Base-by-base conservation (phyloP, 108 stramenopile genomes). In the Nitzschia sp. region DNA sequence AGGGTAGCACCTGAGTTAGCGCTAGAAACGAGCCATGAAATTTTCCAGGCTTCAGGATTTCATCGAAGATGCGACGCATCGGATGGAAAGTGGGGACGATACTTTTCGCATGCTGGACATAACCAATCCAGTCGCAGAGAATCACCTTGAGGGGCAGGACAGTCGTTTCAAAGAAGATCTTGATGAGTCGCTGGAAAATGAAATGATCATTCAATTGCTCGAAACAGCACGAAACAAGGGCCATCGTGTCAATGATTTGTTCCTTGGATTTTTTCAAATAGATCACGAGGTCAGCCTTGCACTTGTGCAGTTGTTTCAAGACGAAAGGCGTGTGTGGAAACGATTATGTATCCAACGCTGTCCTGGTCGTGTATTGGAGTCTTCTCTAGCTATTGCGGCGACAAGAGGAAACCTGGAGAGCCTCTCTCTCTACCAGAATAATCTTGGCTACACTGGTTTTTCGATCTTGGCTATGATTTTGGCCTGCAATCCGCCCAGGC, bases 381-480 rank as follows among this genome's bases (percentile, higher is more conserved):
- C 55, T 16, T 56, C 26, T 32, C 29, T 56, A 5, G 5, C 55
- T 4, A 15, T 56, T 8, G 30, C 30, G 25, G 55, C 31, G 6
- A 8, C 55, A 5, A 56, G 55, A 27, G 55, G 27, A 13, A 25
- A 56, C 29, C 30, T 56, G 5, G 30, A 56, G 30, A 6, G 5
- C 9, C 6, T 56, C 13, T 56, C 26, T 56, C 55, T 56, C 27
- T 56, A 56, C 55, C 30, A 56, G 55, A 56, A 56, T 31, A 56
- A 56, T 56, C 55, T 56, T 29, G 28, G 30, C 3, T 31, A 56
- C 31, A 32, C 55, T 15, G 55, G 55, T 3, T 56, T 56, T 30
- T 32, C 30, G 13, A n/a, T 4, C 13, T 9, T 56, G 25, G 55
- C 55, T 4, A 56, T 32, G 55, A 56, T 56, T 56, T 31, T 56